Conservation (phyloP, 495 filamentous ascomycete species). For the Cercophora newfieldiana region DNA sequence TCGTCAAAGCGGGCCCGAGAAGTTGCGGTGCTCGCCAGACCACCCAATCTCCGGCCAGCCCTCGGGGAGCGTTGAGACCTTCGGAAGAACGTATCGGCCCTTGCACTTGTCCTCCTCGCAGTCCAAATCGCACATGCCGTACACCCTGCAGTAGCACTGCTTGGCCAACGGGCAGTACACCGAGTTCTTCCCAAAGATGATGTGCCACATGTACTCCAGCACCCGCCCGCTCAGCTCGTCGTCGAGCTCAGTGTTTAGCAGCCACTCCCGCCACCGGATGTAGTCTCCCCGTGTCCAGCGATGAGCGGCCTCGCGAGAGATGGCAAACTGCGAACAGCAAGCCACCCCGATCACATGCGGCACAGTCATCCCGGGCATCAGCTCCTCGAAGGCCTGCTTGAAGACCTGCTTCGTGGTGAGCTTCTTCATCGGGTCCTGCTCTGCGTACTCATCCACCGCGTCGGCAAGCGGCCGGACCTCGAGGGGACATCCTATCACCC, state of each 20-base stretch:
- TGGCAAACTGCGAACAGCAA: conserved; percentile 74
- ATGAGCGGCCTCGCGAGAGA: conserved; percentile 53
- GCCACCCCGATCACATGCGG: conserved; percentile 52
- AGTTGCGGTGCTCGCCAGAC: conserved; percentile 32
- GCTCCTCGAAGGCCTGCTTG: conserved; percentile 53
- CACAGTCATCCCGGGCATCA: conserved; percentile 51
- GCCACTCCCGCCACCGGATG: conserved; percentile 56
- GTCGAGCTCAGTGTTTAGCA: conserved; percentile 59
- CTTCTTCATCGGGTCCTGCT: not conserved
- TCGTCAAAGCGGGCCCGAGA: conserved; percentile 16
- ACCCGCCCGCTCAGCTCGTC: conserved; percentile 63
- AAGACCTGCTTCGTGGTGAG: conserved; percentile 34
- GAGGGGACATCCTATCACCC: conserved; percentile 60
- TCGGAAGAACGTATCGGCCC: conserved; percentile 36
- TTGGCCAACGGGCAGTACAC: conserved; percentile 58
- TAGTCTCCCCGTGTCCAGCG: conserved; percentile 55
- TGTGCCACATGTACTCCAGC: conserved; percentile 77
- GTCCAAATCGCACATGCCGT: conserved; percentile 56
- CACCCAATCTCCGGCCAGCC: conserved; percentile 42
- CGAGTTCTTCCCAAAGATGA: conserved; percentile 44
- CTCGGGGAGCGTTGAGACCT: conserved; percentile 30
- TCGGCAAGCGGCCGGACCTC: conserved; percentile 51
- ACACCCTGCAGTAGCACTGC: conserved; percentile 66
- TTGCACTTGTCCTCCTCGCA: conserved; percentile 31
- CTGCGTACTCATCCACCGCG: not conserved